Evolutionary conservation across 306 rosid genomes (phyloP).

Genomic region (Urtica urens): DNA sequence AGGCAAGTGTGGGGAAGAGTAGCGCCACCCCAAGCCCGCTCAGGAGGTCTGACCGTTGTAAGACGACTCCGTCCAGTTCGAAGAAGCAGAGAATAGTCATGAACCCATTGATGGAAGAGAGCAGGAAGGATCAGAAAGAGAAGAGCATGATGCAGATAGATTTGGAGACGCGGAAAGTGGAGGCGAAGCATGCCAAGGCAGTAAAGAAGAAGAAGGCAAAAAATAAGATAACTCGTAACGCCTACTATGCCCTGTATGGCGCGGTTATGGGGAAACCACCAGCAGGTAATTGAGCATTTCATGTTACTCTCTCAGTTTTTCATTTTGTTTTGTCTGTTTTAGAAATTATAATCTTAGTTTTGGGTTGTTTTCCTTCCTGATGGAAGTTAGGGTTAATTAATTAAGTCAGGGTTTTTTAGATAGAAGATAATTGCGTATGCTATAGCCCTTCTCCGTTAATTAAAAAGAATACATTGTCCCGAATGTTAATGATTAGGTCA

Average conservation of each 20-base stretch:
- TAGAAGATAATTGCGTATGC: too few species aligned
- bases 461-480: too few species aligned
- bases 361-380: too few species aligned
- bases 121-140: constrained; percentile 31
- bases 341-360: neutral
- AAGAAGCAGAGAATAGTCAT: constrained; percentile 26
- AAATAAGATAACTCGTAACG: too few species aligned
- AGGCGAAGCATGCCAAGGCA: constrained; percentile 26
- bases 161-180: constrained; percentile 29
- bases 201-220: constrained; percentile 21
- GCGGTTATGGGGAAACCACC: too few species aligned
- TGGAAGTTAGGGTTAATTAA: too few species aligned
- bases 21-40: constrained; percentile 35
- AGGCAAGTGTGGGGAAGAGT: constrained; percentile 31
- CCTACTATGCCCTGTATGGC: too few species aligned
- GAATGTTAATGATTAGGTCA: too few species aligned
- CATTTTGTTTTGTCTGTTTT: neutral
- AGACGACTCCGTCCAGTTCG: constrained; percentile 32
- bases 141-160: constrained; percentile 35
- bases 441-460: too few species aligned
- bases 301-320: neutral
- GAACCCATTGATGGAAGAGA: constrained; percentile 28
- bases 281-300: constrained; percentile 18
- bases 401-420: too few species aligned
- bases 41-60: constrained; percentile 48